A percentile compares a stretch with the other conserved stretches of the same genome.
These are phyloP conservation scores for Fusarium sp. DNA, from an alignment of 2,329 filamentous ascomycete species.

Conservation along the genomic window DNA sequence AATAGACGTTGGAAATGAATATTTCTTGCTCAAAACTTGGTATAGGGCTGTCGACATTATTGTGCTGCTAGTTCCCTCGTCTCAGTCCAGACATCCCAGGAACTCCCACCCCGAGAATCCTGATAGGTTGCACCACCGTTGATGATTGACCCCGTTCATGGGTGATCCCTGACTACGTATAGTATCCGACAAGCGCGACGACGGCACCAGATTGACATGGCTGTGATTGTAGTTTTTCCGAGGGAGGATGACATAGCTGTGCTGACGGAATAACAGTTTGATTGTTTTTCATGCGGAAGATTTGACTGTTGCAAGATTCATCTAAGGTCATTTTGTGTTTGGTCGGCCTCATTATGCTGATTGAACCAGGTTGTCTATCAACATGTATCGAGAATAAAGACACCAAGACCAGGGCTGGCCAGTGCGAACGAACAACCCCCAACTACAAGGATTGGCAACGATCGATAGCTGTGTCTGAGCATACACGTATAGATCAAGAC, in stretches of 20 bases:
- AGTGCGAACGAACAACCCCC: constrained; percentile 8
- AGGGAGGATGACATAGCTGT: constrained; percentile 14
- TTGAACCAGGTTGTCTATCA: constrained; percentile 5
- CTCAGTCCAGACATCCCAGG: constrained; percentile 8
- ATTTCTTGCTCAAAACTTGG: background rate
- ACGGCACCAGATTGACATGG: constrained; percentile 32
- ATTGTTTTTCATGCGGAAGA: background rate
- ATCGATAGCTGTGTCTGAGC: constrained; percentile 3
- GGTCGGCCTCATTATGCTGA: constrained; percentile 18
- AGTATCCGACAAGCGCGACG: constrained; percentile 17
- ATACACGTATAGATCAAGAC: background rate
- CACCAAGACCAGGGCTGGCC: constrained; percentile 5
- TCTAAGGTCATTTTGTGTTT: constrained; percentile 5
- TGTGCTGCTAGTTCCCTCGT: background rate
- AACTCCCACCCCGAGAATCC: constrained; percentile 7
- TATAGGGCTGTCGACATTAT: constrained; percentile 8
- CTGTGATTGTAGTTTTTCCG: constrained; percentile 32
- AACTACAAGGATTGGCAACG: constrained; percentile 15
- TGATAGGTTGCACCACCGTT: constrained; percentile 40
- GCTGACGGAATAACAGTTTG: background rate
- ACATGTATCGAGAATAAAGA: constrained; percentile 5
- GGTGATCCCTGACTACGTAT: constrained; percentile 35
- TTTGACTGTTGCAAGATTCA: constrained; percentile 23
- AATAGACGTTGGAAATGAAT: background rate
- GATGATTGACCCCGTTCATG: constrained; percentile 32